phyloP scores from a whole-genome alignment of 352 stramenopile genomes.

The Pythium chondricola region DNA sequence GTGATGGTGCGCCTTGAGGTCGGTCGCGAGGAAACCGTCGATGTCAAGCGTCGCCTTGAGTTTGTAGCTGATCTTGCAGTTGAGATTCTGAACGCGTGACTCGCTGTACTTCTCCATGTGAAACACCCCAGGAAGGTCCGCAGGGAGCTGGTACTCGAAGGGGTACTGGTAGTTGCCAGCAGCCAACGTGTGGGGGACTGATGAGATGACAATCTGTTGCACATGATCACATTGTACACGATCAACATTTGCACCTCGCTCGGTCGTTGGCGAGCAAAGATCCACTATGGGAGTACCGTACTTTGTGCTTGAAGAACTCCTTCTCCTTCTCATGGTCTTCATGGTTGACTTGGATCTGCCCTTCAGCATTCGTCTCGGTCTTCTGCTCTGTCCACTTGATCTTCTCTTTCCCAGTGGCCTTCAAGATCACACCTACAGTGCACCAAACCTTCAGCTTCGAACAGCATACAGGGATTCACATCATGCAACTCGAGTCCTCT shows the following conservation, averaged over 20 bases:
- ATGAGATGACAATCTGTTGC: slow-evolving; percentile 27
- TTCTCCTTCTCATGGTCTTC: slow-evolving; percentile 30
- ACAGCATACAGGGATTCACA: too few relatives aligned
- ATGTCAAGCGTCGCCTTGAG: slow-evolving; percentile 31
- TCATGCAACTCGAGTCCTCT: background rate
- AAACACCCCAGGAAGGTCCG: slow-evolving; percentile 23
- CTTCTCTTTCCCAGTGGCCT: slow-evolving; percentile 61
- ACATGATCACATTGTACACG: too few relatives aligned
- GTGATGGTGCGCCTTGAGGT: slow-evolving; percentile 23
- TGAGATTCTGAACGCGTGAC: slow-evolving; percentile 5
- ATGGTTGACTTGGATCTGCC: slow-evolving; percentile 18
- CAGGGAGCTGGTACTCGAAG: slow-evolving; percentile 32
- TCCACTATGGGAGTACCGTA: background rate
- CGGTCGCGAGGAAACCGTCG: slow-evolving; percentile 23
- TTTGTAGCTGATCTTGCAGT: slow-evolving; percentile 28
- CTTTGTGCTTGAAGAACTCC: slow-evolving; percentile 68
- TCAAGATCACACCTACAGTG: slow-evolving; percentile 63
- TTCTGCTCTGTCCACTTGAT: slow-evolving; percentile 39
- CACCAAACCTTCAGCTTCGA: too few relatives aligned
- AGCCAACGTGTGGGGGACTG: slow-evolving; percentile 13
- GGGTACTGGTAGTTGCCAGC: slow-evolving; percentile 28
- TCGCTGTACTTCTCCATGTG: slow-evolving; percentile 12
- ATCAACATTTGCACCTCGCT: background rate
- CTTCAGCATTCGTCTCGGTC: slow-evolving; percentile 27
- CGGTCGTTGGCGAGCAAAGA: too few relatives aligned